Evolutionary conservation across 164 flowering plant species (phyloP).

Genomic region (Platanus orientalis): DNA sequence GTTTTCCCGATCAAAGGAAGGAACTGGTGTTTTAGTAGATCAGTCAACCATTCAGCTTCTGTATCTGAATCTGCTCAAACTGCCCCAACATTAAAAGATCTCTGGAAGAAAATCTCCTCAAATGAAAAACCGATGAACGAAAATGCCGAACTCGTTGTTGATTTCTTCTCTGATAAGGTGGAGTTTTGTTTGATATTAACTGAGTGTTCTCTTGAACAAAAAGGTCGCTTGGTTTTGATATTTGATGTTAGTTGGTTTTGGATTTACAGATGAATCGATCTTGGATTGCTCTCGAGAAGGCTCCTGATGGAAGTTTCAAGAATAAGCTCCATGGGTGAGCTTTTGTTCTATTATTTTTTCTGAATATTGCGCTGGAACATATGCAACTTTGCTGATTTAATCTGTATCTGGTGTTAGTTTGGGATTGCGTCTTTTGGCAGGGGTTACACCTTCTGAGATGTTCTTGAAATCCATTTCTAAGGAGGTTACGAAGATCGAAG

Average conservation of each 20-base stretch:
- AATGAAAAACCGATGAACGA: constrained; percentile 31
- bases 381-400: not conserved
- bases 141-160: constrained; percentile 60
- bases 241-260: not conserved
- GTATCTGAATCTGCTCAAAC: constrained; percentile 29
- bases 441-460: constrained; percentile 86
- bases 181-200: not conserved
- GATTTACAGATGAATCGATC: constrained; percentile 67
- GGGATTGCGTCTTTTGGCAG: constrained; percentile 62
- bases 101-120: constrained; percentile 54
- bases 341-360: not conserved
- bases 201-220: not conserved
- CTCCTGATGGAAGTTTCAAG: constrained; percentile 74
- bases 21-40: constrained; percentile 79
- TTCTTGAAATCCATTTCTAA: constrained; percentile 83
- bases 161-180: constrained; percentile 71
- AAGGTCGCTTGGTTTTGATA: not conserved
- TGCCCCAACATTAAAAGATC: constrained; percentile 51
- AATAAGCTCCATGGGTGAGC: constrained; percentile 69
- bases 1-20: constrained; percentile 84
- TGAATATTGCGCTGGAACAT: not conserved
- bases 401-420: constrained; percentile 33
- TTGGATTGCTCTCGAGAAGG: constrained; percentile 71
- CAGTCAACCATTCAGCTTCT: constrained; percentile 30
- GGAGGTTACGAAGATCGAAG: constrained; percentile 59